These are phyloP conservation scores for Fusarium palustre DNA, from an alignment of 2,329 filamentous ascomycete species.

Conservation along the genomic window DNA sequence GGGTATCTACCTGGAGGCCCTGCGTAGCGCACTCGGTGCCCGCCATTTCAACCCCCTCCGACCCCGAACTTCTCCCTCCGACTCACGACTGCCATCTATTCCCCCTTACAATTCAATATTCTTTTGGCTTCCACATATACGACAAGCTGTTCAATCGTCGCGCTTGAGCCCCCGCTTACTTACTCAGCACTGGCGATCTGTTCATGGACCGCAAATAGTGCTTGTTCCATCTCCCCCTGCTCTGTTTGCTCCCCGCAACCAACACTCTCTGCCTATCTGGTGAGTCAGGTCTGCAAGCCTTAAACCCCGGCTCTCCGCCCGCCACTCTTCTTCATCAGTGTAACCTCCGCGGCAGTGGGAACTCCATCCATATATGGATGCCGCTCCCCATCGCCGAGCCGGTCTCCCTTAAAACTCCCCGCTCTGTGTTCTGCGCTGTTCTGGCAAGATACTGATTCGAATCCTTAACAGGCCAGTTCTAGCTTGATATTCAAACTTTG, in stretches of 20 bases:
- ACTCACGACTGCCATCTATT: slow-evolving; percentile 42
- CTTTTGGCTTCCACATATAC: slow-evolving; percentile 38
- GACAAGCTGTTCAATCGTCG: slow-evolving; percentile 26
- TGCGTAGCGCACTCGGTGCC: slow-evolving; percentile 40
- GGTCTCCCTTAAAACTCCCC: slow-evolving; percentile 31
- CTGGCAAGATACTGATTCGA: slow-evolving; percentile 39
- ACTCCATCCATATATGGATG: slow-evolving; percentile 42
- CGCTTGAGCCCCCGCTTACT: slow-evolving; percentile 6
- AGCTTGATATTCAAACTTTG: slow-evolving; percentile 28
- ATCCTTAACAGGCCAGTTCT: slow-evolving; percentile 30
- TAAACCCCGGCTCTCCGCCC: slow-evolving; percentile 28
- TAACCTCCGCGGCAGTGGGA: slow-evolving; percentile 34
- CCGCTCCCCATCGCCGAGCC: slow-evolving; percentile 39
- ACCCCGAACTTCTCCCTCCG: slow-evolving; percentile 41
- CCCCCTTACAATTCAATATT: slow-evolving; percentile 42
- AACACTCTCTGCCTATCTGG: slow-evolving; percentile 38
- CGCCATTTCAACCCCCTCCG: slow-evolving; percentile 47
- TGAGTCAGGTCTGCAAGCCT: slow-evolving; percentile 40
- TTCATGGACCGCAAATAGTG: slow-evolving; percentile 44
- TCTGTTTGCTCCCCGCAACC: slow-evolving; percentile 8
- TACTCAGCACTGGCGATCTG: slow-evolving; percentile 13
- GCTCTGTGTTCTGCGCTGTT: slow-evolving; percentile 29
- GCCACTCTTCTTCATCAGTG: slow-evolving; percentile 36
- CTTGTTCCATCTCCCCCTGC: slow-evolving; percentile 2
- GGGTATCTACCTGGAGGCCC: slow-evolving; percentile 35